Conservation (phyloP, 169 alveolate species). For the Babesia bigemina region DNA sequence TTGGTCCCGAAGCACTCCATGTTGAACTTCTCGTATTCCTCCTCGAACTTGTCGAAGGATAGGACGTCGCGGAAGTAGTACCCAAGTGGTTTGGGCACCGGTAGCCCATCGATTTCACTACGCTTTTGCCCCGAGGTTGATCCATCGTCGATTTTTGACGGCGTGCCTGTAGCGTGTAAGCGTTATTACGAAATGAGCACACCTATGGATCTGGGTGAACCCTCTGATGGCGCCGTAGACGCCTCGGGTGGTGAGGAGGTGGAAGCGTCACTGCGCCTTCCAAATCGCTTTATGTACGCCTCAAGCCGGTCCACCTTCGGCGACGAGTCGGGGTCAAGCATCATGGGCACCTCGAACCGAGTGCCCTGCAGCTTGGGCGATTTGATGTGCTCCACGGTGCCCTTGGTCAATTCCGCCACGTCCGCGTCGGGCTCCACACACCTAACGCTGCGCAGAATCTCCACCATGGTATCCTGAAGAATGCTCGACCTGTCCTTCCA, state of each 20-base stretch:
- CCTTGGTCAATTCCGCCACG: slow-evolving; percentile 34
- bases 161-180: neutral
- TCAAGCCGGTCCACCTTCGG: neutral
- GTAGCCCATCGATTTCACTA: slow-evolving; percentile 1
- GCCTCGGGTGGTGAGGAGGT: too few species aligned
- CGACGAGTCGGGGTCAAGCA: slow-evolving; percentile 2
- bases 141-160: neutral
- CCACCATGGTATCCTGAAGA: slow-evolving; percentile 21
- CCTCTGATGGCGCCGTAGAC: neutral
- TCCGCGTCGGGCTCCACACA: slow-evolving; percentile 53
- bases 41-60: slow-evolving; percentile 54
- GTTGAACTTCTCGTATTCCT: slow-evolving; percentile 49
- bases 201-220: too few species aligned
- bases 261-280: too few species aligned
- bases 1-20: slow-evolving; percentile 57
- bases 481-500: slow-evolving; percentile 42
- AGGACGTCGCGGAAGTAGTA: slow-evolving; percentile 51
- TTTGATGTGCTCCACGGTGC: slow-evolving; percentile 47
- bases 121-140: neutral
- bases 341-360: slow-evolving; percentile 3
- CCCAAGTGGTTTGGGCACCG: slow-evolving; percentile 45
- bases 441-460: slow-evolving; percentile 21
- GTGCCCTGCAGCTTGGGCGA: slow-evolving; percentile 29
- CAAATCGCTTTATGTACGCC: neutral
- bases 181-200: neutral